Evolutionary conservation across 1,284 basidiomycete species (phyloP), one percentile per base, ranked within the genome.

Genomic region (Mycosarcoma mackinlayi): DNA sequence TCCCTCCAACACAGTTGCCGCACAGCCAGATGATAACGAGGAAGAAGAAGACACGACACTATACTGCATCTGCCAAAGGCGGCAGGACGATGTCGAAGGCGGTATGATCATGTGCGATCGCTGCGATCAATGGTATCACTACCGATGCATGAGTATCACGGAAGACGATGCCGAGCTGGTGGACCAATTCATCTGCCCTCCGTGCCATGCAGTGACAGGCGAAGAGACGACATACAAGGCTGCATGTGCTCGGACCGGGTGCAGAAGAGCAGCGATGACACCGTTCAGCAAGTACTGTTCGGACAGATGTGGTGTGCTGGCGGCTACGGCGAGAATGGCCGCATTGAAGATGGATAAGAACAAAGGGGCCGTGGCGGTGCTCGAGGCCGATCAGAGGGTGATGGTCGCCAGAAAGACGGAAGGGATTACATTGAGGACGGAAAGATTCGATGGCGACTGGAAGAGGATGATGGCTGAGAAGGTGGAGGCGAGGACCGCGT

Each of bases 71-170:
- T 76, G 75, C 49, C 63, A 68, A 16, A 46, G 35, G 7, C 50
- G 51, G 3, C 69, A 72, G 21, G 64, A 62, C 27, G 77, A 78
- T 24, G 73, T 73, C 23, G 69, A 75, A 31, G 70, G 74, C n/a
- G 68, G 75, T 21, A 80, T 80, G 78, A 74, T 80, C 48, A 72
- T 70, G 46, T 80, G 78, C 47, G 78, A 80, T 37, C 50, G 56
- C 11, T 80, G 78, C 49, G 75, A 80, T 37, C 69, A 73, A 45
- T 80, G 78, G 78, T 78, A 69, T 38, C 78, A 80, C 59, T 69
- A 74, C 27, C 33, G 55, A 4, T 80, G 78, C 52, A 57, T 80
- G 38, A 39, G 38, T 13, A 73, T 80, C 21, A 58, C 38, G 0
- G 75, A 78, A 19, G 65, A 71, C 21, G 57, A 74, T 23, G 61